Base-by-base conservation (phyloP, 176 grass and related monocot species). In the Puya raimondii region DNA sequence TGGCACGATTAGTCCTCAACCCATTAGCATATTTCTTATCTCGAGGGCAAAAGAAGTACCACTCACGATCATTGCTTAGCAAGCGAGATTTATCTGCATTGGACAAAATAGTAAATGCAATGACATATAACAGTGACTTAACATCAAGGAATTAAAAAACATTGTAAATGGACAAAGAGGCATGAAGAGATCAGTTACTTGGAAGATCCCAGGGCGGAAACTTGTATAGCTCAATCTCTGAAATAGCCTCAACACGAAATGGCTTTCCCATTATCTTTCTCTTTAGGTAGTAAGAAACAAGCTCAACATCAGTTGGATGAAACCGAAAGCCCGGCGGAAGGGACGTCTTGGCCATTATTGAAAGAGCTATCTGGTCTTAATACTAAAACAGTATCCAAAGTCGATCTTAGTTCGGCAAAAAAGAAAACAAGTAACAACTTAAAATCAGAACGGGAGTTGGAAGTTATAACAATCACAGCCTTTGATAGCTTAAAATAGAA, bases 121-220 rank as follows among this genome's bases (percentile, higher is more conserved):
- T 56, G 66, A 67, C 15, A 12, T 49, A 52, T 57, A 18, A 79
- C 17, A 64, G 51, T 23, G 70, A 11, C 29, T 50, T 16, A 53
- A 50, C 15, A 42, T 67, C 11, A 48, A 15, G 47, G 23, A 17
- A 63, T 9, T 2, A 64, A 63, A 11, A 22, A 1, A 18, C 15
- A 67, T 42, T 27, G 15, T 42, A 11, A 12, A 17, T 42, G 15
- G 29, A 67, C 15, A 11, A 47, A 67, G 29, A 20, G 56, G 56
- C 21, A 58, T 58, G 27, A 29, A 42, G 33, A 42, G 33, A 42
- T 42, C 33, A 42, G 65, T 75, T 80, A 96, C 92, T 81, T 69
- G 78, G 88, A 80, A 96, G 92, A 78, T 96, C 92, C 92, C 92
- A 96, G 63, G 92, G 88, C 42, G 92, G 83, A 75, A 82, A 89